Evolutionary conservation across 768 basidiomycete species (phyloP), one percentile per base, ranked within the genome.

Genomic region (Boletus sensibilis): DNA sequence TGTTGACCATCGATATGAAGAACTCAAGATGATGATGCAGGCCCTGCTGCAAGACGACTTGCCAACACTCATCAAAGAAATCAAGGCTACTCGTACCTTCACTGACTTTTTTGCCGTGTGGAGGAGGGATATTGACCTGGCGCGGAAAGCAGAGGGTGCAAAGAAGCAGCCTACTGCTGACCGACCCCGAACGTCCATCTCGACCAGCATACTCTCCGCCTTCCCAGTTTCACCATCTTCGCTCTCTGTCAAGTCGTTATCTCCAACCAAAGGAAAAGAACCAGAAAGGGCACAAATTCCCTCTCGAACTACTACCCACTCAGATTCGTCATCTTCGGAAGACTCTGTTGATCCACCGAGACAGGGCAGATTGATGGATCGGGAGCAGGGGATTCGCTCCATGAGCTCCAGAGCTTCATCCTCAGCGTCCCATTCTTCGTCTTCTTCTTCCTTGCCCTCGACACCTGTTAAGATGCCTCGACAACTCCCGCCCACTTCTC

Each of bases 41-140:
- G 78, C 79, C 8, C 73, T 92, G 16, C 86, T 86, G 54, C 68
- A 72, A 37, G 79, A 82, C 23, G 79, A 84, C 39, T 78, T 88
- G 46, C 90, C 91, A 16, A 76, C 78, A 1, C 76, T 92, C 43
- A 70, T 92, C 48, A 72, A 77, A 53, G 91, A 92, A 54, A 77
- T 93, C 52, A 78, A 88, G 38, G 74, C 74, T 18, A 80, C 79
- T 27, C 76, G 75, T 34, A 68, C 78, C 29, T 80, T 90, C 48
- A 82, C 82, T 3, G 86, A 92, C 67, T 93, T 92, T 71, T 93
- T 93, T 64, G 87, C 82, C 14, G 79, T 81, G 59, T 92, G 91
- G 91, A 76, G 85, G 57, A 74, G 85, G 38, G 91, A 93, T 68
- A 70, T 81, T 56, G 89, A 92, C 51, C 73, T 82, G 20, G 76